phyloP scores from a whole-genome alignment of 164 flowering plant species.

The Taxillus chinensis region DNA sequence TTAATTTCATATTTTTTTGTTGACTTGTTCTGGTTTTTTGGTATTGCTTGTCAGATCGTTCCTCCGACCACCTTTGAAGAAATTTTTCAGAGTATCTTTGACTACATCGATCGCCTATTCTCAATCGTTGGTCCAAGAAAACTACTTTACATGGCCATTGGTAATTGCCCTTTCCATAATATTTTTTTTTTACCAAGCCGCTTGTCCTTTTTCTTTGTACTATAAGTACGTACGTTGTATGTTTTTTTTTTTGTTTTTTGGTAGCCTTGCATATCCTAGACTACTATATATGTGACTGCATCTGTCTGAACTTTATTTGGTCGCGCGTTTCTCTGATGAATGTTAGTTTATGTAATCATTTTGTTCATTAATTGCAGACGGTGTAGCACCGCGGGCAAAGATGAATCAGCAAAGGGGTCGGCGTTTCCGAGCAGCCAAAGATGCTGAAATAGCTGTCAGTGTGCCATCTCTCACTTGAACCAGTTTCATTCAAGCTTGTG shows the following conservation, averaged over 20 bases:
- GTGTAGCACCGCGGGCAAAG: constrained; percentile 56
- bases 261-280: too few relatives aligned
- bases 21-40: background rate
- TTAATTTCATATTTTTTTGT: background rate
- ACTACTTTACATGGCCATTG: constrained; percentile 52
- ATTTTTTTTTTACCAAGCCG: too few relatives aligned
- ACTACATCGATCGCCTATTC: constrained; percentile 40
- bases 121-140: constrained; percentile 41
- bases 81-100: constrained; percentile 31
- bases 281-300: too few relatives aligned
- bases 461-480: background rate
- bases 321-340: too few relatives aligned
- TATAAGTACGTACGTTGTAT: too few relatives aligned
- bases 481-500: background rate
- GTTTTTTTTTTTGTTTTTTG: background rate
- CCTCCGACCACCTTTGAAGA: constrained; percentile 34
- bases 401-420: constrained; percentile 51
- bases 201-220: background rate
- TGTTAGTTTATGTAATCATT: too few relatives aligned
- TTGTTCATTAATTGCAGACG: constrained; percentile 23
- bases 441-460: constrained; percentile 24
- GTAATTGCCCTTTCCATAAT: constrained; percentile 12
- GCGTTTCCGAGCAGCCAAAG: constrained; percentile 38
- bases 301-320: too few relatives aligned
- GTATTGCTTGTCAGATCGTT: background rate